phyloP scores from a whole-genome alignment of 495 filamentous ascomycete genomes.

The Penicillium daleae region DNA sequence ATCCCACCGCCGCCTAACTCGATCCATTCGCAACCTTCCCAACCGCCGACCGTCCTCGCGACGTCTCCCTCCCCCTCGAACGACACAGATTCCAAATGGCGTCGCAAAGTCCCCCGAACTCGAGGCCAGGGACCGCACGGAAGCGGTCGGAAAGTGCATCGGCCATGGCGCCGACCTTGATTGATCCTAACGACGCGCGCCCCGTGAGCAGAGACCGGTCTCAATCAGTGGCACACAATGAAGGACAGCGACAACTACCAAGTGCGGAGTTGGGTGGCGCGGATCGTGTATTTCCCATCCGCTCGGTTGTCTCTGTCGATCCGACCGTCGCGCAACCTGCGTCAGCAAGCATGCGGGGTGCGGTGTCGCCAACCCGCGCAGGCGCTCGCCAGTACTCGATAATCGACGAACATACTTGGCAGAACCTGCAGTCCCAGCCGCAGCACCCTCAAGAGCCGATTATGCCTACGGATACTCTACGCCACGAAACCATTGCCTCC shows the following conservation, averaged over 20 bases:
- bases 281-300: conserved; percentile 83
- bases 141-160: conserved; percentile 26
- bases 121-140: conserved; percentile 17
- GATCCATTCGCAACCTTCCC: neutral
- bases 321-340: conserved; percentile 37
- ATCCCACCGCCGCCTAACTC: neutral
- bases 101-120: conserved; percentile 13
- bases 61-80: neutral
- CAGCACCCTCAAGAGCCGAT: conserved; percentile 19
- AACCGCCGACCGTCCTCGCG: neutral
- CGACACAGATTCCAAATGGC: conserved; percentile 11
- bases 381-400: conserved; percentile 39
- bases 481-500: conserved; percentile 19
- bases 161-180: conserved; percentile 4
- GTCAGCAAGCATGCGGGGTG: conserved; percentile 11
- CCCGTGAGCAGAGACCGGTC: conserved; percentile 26
- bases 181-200: neutral
- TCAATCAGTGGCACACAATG: conserved; percentile 21
- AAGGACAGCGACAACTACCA: conserved; percentile 9
- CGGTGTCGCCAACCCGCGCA: conserved; percentile 28
- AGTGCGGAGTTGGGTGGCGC: conserved; percentile 35
- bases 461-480: conserved; percentile 15
- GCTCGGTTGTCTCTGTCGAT: conserved; percentile 77
- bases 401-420: conserved; percentile 39
- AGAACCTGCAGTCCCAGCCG: conserved; percentile 25